phyloP scores from a whole-genome alignment of 768 basidiomycete species.

The Hebeloma cylindrosporum region DNA sequence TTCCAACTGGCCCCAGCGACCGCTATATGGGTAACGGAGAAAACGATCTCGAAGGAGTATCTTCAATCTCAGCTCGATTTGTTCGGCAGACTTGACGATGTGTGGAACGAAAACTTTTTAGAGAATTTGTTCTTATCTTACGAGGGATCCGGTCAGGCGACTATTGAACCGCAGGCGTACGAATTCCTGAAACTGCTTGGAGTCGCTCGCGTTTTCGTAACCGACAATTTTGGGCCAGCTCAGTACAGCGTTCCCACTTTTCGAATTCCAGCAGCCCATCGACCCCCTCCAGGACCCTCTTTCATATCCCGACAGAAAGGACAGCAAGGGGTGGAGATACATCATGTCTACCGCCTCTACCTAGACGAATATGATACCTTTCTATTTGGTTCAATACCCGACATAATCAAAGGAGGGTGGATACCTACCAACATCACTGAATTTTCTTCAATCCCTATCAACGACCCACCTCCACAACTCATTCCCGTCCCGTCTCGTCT shows the following conservation, averaged over 20 bases:
- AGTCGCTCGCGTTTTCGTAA: constrained; percentile 21
- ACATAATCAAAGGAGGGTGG: constrained; percentile 33
- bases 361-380: constrained; percentile 45
- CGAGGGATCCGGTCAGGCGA: constrained; percentile 22
- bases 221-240: constrained; percentile 17
- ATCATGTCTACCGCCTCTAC: constrained; percentile 38
- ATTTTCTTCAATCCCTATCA: constrained; percentile 12
- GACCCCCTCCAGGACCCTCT: constrained; percentile 31
- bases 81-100: constrained; percentile 31
- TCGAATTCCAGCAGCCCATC: constrained; percentile 8
- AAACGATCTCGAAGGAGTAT: constrained; percentile 27
- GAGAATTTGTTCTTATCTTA: constrained; percentile 31
- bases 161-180: constrained; percentile 27
- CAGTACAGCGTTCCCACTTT: constrained; percentile 15
- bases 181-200: constrained; percentile 26
- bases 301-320: constrained; percentile 16
- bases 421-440: constrained; percentile 32
- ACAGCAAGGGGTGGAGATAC: constrained; percentile 8
- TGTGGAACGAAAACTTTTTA: constrained; percentile 32
- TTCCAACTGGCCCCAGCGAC: constrained; percentile 23
- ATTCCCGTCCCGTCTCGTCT: constrained; percentile 54
- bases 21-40: constrained; percentile 24
- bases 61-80: constrained; percentile 26
- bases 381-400: constrained; percentile 42
- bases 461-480: constrained; percentile 24